A percentile compares a stretch with the other conserved stretches of the same genome.
phyloP scores from a whole-genome alignment of 2,329 filamentous ascomycete genomes.

The Fonsecaea pedrosoi region DNA sequence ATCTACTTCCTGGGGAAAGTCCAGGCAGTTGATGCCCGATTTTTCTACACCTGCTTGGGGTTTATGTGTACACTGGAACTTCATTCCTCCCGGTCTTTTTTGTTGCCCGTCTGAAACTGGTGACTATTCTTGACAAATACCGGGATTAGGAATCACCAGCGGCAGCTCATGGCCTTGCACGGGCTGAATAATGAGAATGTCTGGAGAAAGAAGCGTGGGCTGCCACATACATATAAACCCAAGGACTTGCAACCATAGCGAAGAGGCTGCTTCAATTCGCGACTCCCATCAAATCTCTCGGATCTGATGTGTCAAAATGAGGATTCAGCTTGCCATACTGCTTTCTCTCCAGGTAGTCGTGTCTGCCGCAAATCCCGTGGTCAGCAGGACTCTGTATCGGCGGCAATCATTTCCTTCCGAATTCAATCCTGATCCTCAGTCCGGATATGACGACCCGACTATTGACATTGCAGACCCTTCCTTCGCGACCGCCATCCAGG shows the following conservation, averaged over 20 bases:
- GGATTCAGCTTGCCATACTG: no score
- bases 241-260: no score
- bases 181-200: no score
- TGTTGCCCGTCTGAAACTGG: not conserved
- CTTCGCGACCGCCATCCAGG: slow-evolving; percentile 15
- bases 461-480: slow-evolving; percentile 17
- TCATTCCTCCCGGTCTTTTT: not conserved
- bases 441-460: slow-evolving; percentile 15
- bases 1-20: not conserved
- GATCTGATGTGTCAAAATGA: no score
- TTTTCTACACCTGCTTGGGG: not conserved
- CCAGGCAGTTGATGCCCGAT: not conserved
- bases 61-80: not conserved
- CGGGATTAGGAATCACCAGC: no score
- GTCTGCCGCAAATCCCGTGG: no score
- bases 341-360: no score
- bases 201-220: no score
- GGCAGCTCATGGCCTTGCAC: no score
- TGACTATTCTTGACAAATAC: not conserved
- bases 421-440: slow-evolving; percentile 10
- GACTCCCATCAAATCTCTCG: no score
- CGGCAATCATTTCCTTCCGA: slow-evolving; percentile 11
- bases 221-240: no score
- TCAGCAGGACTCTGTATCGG: not conserved
- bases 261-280: no score